phyloP scores from a whole-genome alignment of 129 eudicot species.

The Heracleum sosnowskyi region DNA sequence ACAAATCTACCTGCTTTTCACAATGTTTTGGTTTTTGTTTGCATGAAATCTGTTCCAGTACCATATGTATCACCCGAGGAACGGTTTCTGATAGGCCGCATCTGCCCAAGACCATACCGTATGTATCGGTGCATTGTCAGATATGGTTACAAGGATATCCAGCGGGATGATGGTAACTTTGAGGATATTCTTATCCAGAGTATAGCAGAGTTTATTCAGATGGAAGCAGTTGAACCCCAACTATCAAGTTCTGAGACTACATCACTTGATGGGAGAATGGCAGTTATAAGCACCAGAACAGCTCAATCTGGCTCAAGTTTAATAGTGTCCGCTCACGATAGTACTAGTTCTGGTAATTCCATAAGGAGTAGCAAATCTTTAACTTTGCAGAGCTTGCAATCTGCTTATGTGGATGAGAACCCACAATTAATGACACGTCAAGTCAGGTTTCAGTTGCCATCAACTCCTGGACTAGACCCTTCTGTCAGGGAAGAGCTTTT shows the following conservation, averaged over 20 bases:
- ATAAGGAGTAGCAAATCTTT: slow-evolving; percentile 68
- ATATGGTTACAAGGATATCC: slow-evolving; percentile 85
- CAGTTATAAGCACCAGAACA: slow-evolving; percentile 67
- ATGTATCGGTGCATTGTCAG: slow-evolving; percentile 94
- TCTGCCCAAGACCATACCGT: slow-evolving; percentile 89
- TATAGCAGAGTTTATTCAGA: slow-evolving; percentile 87
- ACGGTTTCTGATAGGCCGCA: slow-evolving; percentile 79
- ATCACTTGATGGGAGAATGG: slow-evolving; percentile 88
- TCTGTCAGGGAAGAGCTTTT: slow-evolving; percentile 63
- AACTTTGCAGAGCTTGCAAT: slow-evolving; percentile 65
- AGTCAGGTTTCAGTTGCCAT: slow-evolving; percentile 68
- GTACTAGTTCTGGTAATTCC: slow-evolving; percentile 21
- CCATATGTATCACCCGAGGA: slow-evolving; percentile 84
- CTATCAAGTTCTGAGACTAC: slow-evolving; percentile 52
- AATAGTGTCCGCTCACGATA: slow-evolving; percentile 43
- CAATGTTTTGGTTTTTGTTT: slow-evolving; percentile 76
- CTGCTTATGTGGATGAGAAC: slow-evolving; percentile 77
- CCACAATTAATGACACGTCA: slow-evolving; percentile 53
- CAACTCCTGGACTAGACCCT: slow-evolving; percentile 47
- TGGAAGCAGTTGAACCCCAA: slow-evolving; percentile 87
- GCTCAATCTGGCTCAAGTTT: slow-evolving; percentile 44
- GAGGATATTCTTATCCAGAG: slow-evolving; percentile 73
- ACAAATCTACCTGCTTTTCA: slow-evolving; percentile 93
- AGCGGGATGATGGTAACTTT: slow-evolving; percentile 73
- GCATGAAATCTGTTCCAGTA: slow-evolving; percentile 80